Evolutionary conservation across 331 rosid species (phyloP), one percentile per base, ranked within the genome.

Genomic region (Malus hybrid): DNA sequence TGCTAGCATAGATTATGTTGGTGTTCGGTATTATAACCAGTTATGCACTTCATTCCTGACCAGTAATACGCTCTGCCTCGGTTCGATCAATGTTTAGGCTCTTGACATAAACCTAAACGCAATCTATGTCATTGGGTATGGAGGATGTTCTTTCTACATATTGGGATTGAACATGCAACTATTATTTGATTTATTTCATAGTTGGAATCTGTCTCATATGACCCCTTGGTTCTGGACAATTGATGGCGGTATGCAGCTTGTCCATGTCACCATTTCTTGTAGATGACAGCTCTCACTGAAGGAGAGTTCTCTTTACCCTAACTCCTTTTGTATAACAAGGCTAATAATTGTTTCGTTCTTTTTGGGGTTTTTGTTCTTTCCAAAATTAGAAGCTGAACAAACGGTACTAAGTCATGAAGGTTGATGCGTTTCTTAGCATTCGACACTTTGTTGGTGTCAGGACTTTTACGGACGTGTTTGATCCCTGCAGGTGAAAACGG

Each of bases 401-500:
- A 24, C 24, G 24, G 24, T 24, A 24, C 24, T 24, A 24, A 24
- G 24, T 24, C 24, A 24, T 24, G 24, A 24, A 24, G 24, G 24
- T 24, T 24, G 24, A 24, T 24, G 24, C 24, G 24, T 24, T 24
- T 24, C 24, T 60, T 52, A 7, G 14, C 27, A 20, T 56, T n/a
- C n/a, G 62, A 6, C 28, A 19, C 62, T 1, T 19, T n/a, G 24
- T 56, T 11, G 62, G 62, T 56, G 11, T 56, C 61, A 2, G 27
- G 62, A 46, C 44, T 5, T 6, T 66, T 11, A 19, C 62, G n/a
- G 62, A 5, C 32, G 63, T 54, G 29, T 13, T 33, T 71, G 59
- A 54, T 32, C 10, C 24, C 33, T 85, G 79, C 87, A 93, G 98
- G 93, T 93, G 67, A 89, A 83, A 70, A 75, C 82, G 59, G 24